Percentiles rank a stretch among this genome's conserved stretches.
Evolutionary conservation across 306 rosid species (phyloP).

Genomic region (Cucumis cinereus): DNA sequence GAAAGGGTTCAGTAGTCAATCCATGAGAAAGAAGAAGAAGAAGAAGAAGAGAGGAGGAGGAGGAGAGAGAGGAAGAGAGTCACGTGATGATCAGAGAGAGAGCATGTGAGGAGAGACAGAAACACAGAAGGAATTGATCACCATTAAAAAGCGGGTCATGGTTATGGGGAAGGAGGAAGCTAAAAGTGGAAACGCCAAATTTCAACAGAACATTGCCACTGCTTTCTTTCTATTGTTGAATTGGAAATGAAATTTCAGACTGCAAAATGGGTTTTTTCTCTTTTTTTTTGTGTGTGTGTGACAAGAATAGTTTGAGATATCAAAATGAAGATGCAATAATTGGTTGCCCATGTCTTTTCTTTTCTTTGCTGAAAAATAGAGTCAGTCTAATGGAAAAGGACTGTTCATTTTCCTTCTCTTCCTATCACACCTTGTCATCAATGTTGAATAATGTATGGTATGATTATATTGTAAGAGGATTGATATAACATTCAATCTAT

Average conservation of each 20-base stretch:
- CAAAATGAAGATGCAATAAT: not conserved
- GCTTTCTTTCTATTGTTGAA: not conserved
- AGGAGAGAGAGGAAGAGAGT: not conserved
- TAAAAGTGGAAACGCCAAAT: not conserved
- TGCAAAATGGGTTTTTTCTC: not conserved
- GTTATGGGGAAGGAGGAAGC: constrained; percentile 4
- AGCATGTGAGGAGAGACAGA: constrained; percentile 1
- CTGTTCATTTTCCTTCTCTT: no score
- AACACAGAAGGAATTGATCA: not conserved
- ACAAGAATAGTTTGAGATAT: not conserved
- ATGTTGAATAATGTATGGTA: no score
- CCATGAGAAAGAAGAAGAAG: not conserved
- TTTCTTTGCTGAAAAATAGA: not conserved
- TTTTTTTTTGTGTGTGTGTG: not conserved
- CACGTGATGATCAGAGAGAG: constrained; percentile 4
- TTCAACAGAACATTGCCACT: not conserved
- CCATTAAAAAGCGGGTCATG: constrained; percentile 4
- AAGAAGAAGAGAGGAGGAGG: not conserved
- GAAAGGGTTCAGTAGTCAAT: not conserved
- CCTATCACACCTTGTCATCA: not conserved
- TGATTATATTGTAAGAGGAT: no score
- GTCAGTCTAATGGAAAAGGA: not conserved
- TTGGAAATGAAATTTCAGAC: not conserved
- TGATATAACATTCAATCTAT: no score
- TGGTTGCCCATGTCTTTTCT: not conserved